These are phyloP conservation scores for Phytophthora ohioensis DNA, from an alignment of 352 stramenopile genomes.

Conservation along the genomic window DNA sequence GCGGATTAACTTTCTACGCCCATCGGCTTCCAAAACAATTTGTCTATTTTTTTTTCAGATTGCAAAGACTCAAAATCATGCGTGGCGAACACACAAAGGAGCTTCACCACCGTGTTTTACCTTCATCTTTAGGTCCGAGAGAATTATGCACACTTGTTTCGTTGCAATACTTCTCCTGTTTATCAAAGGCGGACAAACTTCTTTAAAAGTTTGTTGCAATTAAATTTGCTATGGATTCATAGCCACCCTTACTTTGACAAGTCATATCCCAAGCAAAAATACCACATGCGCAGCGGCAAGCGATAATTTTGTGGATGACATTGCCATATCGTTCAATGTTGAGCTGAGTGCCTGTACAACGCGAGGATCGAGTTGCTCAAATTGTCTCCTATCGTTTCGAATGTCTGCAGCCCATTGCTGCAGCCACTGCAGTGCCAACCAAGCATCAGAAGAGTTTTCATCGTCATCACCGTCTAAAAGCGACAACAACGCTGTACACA, in stretches of 20 bases:
- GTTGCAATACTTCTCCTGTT: no score
- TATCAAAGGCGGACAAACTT: no score
- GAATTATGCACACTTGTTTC: no score
- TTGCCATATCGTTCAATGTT: constrained; percentile 41
- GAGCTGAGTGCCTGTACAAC: constrained; percentile 45
- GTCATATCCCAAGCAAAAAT: constrained; percentile 41
- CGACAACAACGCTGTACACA: constrained; percentile 66
- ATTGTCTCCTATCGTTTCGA: constrained; percentile 16
- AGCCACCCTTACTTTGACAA: background rate
- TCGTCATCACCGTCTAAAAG: constrained; percentile 42
- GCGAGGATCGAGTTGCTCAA: constrained; percentile 49
- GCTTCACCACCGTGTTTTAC: no score
- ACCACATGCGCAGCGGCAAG: constrained; percentile 53
- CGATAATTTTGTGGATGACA: constrained; percentile 37
- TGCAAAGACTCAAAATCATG: no score
- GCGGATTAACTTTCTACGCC: no score
- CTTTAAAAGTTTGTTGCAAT: no score
- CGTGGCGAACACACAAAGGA: no score
- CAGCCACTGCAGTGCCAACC: constrained; percentile 66
- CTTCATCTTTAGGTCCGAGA: no score
- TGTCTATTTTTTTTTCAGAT: no score
- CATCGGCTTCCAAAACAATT: no score
- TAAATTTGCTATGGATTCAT: no score
- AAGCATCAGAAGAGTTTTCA: constrained; percentile 31
- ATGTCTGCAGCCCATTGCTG: constrained; percentile 30